phyloP scores from a whole-genome alignment of 164 flowering plant genomes.

The Umbellularia californica region DNA sequence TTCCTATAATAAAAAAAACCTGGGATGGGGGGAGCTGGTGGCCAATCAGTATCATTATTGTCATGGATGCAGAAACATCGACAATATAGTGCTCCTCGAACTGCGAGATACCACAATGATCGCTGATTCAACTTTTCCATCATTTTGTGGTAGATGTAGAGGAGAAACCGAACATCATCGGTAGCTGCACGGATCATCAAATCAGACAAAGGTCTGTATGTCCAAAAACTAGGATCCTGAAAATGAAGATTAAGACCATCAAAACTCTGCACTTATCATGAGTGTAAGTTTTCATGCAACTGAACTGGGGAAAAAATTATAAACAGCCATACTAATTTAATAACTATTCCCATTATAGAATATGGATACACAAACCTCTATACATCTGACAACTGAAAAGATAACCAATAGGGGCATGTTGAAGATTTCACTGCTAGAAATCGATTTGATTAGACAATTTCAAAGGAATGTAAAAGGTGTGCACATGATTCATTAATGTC shows the following conservation, averaged over 20 bases:
- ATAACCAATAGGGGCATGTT: neutral
- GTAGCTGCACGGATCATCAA: conserved; percentile 91
- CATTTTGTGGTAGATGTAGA: conserved; percentile 74
- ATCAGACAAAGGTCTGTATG: conserved; percentile 77
- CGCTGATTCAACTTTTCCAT: conserved; percentile 60
- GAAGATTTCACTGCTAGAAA: neutral
- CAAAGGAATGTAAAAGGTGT: neutral
- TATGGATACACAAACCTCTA: neutral
- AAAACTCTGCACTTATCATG: neutral
- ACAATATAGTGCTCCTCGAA: conserved; percentile 81
- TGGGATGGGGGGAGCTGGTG: conserved; percentile 69
- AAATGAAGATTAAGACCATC: conserved; percentile 15
- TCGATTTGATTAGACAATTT: neutral
- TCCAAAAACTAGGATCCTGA: conserved; percentile 92
- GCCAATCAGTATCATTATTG: conserved; percentile 76
- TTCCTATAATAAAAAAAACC: conserved; percentile 33
- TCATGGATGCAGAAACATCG: conserved; percentile 84
- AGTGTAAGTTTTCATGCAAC: neutral
- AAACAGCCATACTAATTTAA: neutral
- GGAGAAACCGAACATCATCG: conserved; percentile 97
- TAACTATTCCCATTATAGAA: neutral
- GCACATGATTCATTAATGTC: neutral
- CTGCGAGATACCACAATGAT: conserved; percentile 76
- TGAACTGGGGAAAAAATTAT: neutral
- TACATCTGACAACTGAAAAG: neutral